phyloP scores from a whole-genome alignment of 768 basidiomycete genomes.

The Calocera cornea region DNA sequence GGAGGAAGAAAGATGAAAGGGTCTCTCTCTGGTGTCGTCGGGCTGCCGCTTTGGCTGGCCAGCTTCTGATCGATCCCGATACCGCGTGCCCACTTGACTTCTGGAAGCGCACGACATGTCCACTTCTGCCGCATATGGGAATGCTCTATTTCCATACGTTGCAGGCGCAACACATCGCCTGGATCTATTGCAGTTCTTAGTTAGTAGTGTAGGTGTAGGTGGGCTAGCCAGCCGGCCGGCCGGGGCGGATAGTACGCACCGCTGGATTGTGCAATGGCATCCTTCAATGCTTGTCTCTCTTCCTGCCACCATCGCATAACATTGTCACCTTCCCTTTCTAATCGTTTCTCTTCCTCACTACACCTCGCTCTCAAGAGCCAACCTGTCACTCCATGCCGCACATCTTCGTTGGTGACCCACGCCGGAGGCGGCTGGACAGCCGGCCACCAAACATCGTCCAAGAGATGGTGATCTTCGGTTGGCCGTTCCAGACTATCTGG shows the following conservation, averaged over 20 bases:
- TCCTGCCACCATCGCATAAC: not conserved
- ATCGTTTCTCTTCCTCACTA: not conserved
- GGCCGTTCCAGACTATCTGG: not conserved
- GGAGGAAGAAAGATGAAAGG: no score
- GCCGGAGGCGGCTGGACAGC: not conserved
- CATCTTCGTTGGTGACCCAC: not conserved
- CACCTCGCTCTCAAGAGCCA: not conserved
- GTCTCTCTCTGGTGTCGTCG: no score
- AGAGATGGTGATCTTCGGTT: not conserved
- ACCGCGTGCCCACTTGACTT: no score
- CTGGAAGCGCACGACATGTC: no score
- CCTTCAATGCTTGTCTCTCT: not conserved
- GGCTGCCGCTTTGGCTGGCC: no score
- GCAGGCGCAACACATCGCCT: not conserved
- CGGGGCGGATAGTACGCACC: not conserved
- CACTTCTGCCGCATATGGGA: no score
- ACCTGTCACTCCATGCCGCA: not conserved
- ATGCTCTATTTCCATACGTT: no score
- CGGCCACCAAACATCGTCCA: not conserved
- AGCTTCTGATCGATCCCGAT: no score
- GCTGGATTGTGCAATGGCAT: not conserved
- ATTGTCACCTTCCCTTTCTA: not conserved
- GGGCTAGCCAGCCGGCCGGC: not conserved
- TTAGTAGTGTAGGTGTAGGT: no score
- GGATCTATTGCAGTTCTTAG: not conserved